phyloP scores from a whole-genome alignment of 306 rosid genomes.

The Vigna nakashimae region DNA sequence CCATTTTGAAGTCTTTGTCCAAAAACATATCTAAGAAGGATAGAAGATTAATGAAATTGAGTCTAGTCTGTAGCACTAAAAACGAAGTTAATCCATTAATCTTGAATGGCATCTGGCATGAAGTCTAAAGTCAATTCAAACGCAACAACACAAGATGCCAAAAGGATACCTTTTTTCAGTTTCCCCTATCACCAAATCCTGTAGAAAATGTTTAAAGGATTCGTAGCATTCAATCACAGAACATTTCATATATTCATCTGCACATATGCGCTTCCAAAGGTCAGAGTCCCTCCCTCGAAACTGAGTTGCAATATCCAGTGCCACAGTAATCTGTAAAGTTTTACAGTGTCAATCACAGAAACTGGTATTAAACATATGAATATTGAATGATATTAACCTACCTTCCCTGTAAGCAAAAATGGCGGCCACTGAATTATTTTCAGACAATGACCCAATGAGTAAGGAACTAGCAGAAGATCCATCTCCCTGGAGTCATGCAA shows the following conservation, averaged over 20 bases:
- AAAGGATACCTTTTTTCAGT: slow-evolving; percentile 81
- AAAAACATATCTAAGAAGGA: slow-evolving; percentile 30
- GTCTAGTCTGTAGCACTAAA: background rate
- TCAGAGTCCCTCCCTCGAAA: slow-evolving; percentile 84
- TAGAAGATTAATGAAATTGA: background rate
- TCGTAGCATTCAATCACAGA: slow-evolving; percentile 96
- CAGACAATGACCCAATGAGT: slow-evolving; percentile 78
- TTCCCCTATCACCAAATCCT: slow-evolving; percentile 75
- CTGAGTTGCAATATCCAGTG: slow-evolving; percentile 95
- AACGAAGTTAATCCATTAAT: slow-evolving; percentile 32
- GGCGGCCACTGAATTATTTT: slow-evolving; percentile 99
- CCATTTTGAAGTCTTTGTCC: background rate
- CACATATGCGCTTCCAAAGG: slow-evolving; percentile 96
- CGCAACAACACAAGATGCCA: slow-evolving; percentile 12
- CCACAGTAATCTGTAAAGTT: slow-evolving; percentile 83
- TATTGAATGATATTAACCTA: slow-evolving; percentile 43
- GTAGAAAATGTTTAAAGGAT: slow-evolving; percentile 79
- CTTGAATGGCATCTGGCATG: slow-evolving; percentile 19
- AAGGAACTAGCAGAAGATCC: slow-evolving; percentile 94
- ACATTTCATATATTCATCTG: slow-evolving; percentile 96
- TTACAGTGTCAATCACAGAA: slow-evolving; percentile 50
- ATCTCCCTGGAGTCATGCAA: slow-evolving; percentile 79
- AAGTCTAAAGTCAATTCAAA: slow-evolving; percentile 39
- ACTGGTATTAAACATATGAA: slow-evolving; percentile 30
- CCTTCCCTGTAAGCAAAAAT: slow-evolving; percentile 97